Base-by-base conservation (phyloP, 2,329 filamentous ascomycete genomes). In the Bimuria novae-zelandiae region DNA sequence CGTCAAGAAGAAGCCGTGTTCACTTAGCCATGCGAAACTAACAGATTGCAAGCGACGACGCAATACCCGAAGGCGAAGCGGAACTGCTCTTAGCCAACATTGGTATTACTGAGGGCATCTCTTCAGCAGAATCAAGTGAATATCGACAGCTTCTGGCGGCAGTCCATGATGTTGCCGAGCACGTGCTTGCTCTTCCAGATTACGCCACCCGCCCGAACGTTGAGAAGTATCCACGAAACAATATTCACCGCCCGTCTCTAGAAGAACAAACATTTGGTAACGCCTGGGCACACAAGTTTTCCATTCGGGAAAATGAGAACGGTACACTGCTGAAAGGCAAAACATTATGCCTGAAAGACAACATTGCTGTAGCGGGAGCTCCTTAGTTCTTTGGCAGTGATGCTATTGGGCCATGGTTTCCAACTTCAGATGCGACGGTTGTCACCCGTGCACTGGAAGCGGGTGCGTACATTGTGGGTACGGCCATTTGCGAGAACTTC, bases 331-430 rank as follows among this genome's bases (percentile, higher is more conserved):
- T 67, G 3, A 56, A 37, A 22, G 78, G 76, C 0, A 83, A 79
- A 44, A 78, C 75, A 0, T 61, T 83, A 3, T 80, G 79, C 52
- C 55, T 84, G 12, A 84, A 84, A 60, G 82, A 84, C 56, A 81
- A 80, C 25, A 79, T 84, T 32, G 77, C 79, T 3, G 80, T 84
- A 1, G 80, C 80, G 1, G 79, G 77, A 0, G 79, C 84, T 1
- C 81, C 82, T 0, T 79, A 82, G 47, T 75, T 83, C 49, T 76
- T 79, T 36, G 80, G 82, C 0, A 83, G 77, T 36, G 78, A 82
- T 55, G 76, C 77, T 12, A 79, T 77, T 53, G 52, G 55, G 17
- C 49, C 60, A 27, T 84, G 81, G 81, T 79, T 74, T 0, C 80
- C 82, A 0, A 72, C 67, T 4, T 79, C 79, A 2, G 82, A 84